A percentile compares a stretch with the other conserved stretches of the same genome.
Conservation (phyloP, 768 basidiomycete genomes). For the Mrakia gelida region DNA sequence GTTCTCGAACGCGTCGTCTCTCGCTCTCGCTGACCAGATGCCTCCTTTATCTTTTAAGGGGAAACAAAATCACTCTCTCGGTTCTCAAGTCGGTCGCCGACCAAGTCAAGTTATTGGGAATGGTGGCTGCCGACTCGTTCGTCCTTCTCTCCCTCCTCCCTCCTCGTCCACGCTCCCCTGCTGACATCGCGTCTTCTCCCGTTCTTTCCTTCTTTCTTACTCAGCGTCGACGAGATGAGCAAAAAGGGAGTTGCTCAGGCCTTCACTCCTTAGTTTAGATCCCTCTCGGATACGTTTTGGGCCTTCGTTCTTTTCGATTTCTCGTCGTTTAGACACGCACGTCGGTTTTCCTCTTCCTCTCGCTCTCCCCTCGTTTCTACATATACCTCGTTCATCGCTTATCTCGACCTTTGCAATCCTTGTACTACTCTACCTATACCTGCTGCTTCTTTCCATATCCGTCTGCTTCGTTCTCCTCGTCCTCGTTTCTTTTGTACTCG, state of each 20-base stretch:
- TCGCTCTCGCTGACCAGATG: neutral
- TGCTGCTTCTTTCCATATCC: no score
- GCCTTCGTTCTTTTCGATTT: neutral
- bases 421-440: no score
- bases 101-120: constrained; percentile 19
- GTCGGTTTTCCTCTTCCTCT: neutral
- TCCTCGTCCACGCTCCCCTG: neutral
- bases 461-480: no score
- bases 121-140: constrained; percentile 24
- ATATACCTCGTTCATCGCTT: neutral
- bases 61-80: constrained; percentile 22
- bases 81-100: constrained; percentile 19
- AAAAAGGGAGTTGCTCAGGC: constrained; percentile 21
- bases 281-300: neutral
- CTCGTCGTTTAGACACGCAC: neutral
- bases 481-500: no score
- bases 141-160: neutral
- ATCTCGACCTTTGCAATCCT: no score
- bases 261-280: constrained; percentile 11
- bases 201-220: neutral
- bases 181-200: neutral
- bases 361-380: neutral
- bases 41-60: neutral
- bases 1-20: neutral
- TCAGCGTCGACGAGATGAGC: constrained; percentile 20